Conservation (phyloP, 2,329 filamentous ascomycete species). For the Albifimbria verrucaria region DNA sequence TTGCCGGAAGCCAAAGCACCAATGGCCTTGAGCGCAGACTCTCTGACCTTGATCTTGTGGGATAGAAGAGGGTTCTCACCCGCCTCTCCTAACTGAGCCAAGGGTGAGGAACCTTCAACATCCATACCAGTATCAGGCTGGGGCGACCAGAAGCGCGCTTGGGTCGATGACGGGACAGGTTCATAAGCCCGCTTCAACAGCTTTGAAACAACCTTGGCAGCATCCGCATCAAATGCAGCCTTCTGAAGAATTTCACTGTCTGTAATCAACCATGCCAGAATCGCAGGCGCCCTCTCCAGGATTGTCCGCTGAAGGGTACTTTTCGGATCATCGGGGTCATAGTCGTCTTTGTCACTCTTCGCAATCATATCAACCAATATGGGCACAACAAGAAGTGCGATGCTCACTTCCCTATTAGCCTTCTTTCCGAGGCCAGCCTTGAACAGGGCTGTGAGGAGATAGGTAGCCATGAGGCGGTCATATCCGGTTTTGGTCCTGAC, state of each 20-base stretch:
- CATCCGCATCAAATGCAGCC: conserved; percentile 67
- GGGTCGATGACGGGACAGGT: conserved; percentile 30
- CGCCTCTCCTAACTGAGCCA: conserved; percentile 53
- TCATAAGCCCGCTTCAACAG: conserved; percentile 51
- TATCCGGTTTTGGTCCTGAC: conserved; percentile 55
- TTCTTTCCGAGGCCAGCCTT: conserved; percentile 64
- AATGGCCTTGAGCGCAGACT: conserved; percentile 73
- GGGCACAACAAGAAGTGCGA: conserved; percentile 68
- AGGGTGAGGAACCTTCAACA: conserved; percentile 26
- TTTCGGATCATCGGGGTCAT: conserved; percentile 33
- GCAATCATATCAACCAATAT: conserved; percentile 62
- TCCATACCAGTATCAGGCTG: conserved; percentile 31
- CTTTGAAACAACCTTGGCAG: conserved; percentile 42
- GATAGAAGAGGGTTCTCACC: conserved; percentile 58
- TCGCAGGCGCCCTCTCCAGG: conserved; percentile 67
- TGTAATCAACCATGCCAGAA: conserved; percentile 74
- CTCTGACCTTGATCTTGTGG: conserved; percentile 73
- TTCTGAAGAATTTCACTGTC: conserved; percentile 79
- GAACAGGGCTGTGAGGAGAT: conserved; percentile 66
- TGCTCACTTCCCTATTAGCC: conserved; percentile 54
- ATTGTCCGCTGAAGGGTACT: conserved; percentile 38
- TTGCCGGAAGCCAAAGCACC: conserved; percentile 79
- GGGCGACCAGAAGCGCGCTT: conserved; percentile 37
- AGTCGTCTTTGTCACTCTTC: conserved; percentile 41
- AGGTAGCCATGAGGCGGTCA: conserved; percentile 65